phyloP scores from a whole-genome alignment of 2,329 filamentous ascomycete genomes.

The Aspergillus sp. region DNA sequence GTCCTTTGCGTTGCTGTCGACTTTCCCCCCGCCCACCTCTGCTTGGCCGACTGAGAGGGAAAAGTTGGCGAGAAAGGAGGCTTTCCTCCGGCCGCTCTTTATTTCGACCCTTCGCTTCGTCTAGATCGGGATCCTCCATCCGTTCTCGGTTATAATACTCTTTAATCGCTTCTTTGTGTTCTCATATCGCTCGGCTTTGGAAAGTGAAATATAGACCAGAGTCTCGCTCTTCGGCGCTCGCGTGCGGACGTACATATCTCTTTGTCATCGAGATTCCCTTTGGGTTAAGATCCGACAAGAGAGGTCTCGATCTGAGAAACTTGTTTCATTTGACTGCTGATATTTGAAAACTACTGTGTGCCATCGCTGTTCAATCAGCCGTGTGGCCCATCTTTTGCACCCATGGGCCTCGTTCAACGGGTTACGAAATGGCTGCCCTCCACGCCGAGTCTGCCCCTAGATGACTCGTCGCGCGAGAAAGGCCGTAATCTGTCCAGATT shows the following conservation, averaged over 20 bases:
- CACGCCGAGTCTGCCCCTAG: conserved; percentile 48
- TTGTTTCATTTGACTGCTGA: not conserved
- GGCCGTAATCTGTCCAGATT: conserved; percentile 54
- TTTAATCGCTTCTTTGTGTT: conserved; percentile 6
- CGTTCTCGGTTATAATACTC: conserved; percentile 24
- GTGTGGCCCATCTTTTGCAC: conserved; percentile 32
- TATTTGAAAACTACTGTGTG: conserved; percentile 13
- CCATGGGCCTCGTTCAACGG: conserved; percentile 58
- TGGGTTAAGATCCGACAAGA: not conserved
- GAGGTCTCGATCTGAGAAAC: conserved; percentile 1
- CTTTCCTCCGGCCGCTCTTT: conserved; percentile 48
- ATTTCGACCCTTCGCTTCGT: conserved; percentile 18
- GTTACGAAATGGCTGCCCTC: conserved; percentile 55
- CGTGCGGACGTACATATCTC: conserved; percentile 17
- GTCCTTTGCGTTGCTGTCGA: conserved; percentile 29
- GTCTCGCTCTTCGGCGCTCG: conserved; percentile 16
- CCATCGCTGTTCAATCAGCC: conserved; percentile 17
- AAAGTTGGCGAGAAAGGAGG: conserved; percentile 43
- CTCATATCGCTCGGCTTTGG: conserved; percentile 2
- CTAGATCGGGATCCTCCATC: not conserved
- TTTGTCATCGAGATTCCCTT: not conserved
- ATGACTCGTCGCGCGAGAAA: conserved; percentile 50
- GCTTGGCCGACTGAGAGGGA: conserved; percentile 34
- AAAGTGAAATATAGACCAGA: conserved; percentile 4
- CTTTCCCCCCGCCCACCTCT: conserved; percentile 34